Evolutionary conservation across 495 filamentous ascomycete species (phyloP).

Genomic region (Cenococcum geophilum): DNA sequence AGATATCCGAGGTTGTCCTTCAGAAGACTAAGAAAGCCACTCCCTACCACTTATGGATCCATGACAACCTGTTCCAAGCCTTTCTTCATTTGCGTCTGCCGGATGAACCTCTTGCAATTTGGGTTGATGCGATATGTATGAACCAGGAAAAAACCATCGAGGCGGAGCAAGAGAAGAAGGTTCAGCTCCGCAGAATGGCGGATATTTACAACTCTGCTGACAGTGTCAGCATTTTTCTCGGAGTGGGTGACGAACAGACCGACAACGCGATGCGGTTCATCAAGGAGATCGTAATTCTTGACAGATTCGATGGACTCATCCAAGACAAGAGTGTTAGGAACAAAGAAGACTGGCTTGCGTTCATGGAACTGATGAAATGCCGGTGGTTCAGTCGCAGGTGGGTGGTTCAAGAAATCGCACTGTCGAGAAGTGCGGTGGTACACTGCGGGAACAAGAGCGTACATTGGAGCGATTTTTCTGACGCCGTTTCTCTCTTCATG

Average conservation of each 20-base stretch:
- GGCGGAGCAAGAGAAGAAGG: neutral
- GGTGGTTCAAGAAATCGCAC: conserved; percentile 15
- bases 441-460: conserved; percentile 6
- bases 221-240: neutral
- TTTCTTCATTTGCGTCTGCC: too few relatives aligned
- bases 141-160: neutral
- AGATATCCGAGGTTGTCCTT: too few relatives aligned
- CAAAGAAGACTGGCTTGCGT: neutral
- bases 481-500: conserved; percentile 9
- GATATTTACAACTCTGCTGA: neutral
- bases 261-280: too few relatives aligned
- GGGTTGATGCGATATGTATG: neutral
- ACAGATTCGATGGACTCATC: too few relatives aligned
- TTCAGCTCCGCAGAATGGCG: neutral
- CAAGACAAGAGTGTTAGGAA: too few relatives aligned
- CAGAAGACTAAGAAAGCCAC: too few relatives aligned
- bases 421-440: neutral
- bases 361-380: neutral
- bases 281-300: too few relatives aligned
- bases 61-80: too few relatives aligned
- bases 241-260: neutral
- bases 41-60: too few relatives aligned
- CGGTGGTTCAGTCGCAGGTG: conserved; percentile 14
- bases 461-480: conserved; percentile 19
- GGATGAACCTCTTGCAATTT: too few relatives aligned